phyloP scores from a whole-genome alignment of 768 basidiomycete genomes.

The Podaxis carcinomalis region DNA sequence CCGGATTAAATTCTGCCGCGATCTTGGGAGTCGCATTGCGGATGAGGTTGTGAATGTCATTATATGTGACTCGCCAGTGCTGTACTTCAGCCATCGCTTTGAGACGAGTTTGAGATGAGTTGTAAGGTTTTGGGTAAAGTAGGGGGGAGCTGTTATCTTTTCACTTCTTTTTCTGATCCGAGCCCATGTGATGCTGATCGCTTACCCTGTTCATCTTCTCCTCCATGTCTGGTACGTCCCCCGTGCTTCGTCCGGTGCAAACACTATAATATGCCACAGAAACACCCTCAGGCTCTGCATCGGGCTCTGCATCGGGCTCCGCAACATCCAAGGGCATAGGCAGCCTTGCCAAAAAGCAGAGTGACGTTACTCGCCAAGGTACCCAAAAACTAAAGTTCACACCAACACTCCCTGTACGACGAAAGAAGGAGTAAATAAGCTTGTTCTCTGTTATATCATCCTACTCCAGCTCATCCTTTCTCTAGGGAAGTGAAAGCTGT shows the following conservation, averaged over 20 bases:
- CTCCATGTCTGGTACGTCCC: constrained; percentile 25
- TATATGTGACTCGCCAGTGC: constrained; percentile 79
- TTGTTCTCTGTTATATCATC: neutral
- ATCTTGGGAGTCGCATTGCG: constrained; percentile 63
- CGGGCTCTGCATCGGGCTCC: constrained; percentile 9
- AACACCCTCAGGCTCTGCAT: constrained; percentile 26
- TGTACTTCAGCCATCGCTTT: constrained; percentile 38
- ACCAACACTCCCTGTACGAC: constrained; percentile 68
- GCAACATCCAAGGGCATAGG: constrained; percentile 59
- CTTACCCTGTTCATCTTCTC: constrained; percentile 5
- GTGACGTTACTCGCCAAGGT: constrained; percentile 70
- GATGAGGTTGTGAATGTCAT: constrained; percentile 90
- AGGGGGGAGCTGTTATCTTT: neutral
- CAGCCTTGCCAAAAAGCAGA: constrained; percentile 68
- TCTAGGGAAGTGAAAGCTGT: constrained; percentile 65
- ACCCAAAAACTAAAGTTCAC: constrained; percentile 78
- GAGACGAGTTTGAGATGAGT: constrained; percentile 6
- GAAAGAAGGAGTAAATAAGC: constrained; percentile 74
- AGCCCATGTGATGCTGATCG: constrained; percentile 10
- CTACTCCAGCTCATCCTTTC: constrained; percentile 1
- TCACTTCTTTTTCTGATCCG: constrained; percentile 8
- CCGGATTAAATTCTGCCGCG: constrained; percentile 77
- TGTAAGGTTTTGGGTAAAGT: too few relatives aligned
- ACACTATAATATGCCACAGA: constrained; percentile 20
- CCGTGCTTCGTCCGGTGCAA: neutral